A percentile compares a stretch with the other conserved stretches of the same genome.
These are phyloP conservation scores for Scheffersomyces insectosa DNA, from an alignment of 1,139 yeast species.

Conservation along the genomic window DNA sequence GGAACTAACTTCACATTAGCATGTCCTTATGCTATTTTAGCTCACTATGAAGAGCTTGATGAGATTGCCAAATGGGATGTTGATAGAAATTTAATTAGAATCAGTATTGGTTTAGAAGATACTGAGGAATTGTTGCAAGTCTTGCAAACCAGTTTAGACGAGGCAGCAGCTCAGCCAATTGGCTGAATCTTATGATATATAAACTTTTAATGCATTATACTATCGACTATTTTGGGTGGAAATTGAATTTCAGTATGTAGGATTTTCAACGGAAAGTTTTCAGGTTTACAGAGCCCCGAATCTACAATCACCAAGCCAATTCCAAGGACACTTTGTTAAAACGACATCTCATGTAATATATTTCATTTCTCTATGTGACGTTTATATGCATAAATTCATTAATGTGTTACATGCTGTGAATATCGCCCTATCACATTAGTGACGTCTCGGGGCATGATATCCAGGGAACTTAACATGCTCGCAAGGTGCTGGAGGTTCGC, in stretches of 20 bases:
- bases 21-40: constrained; percentile 88
- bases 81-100: constrained; percentile 74
- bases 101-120: constrained; percentile 82
- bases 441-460: background rate
- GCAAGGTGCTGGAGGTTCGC: constrained; percentile 42
- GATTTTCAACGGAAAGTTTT: no score
- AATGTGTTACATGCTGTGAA: no score
- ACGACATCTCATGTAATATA: no score
- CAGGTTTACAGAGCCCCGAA: no score
- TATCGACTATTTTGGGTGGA: constrained; percentile 3
- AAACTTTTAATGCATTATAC: constrained; percentile 8
- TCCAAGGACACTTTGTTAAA: no score
- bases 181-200: background rate
- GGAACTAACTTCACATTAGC: constrained; percentile 93
- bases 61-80: constrained; percentile 85
- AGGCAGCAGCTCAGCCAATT: constrained; percentile 35
- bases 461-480: constrained; percentile 39
- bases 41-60: constrained; percentile 83
- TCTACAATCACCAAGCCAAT: no score
- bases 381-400: no score
- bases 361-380: no score
- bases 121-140: constrained; percentile 53
- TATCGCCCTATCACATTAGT: background rate
- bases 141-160: constrained; percentile 60
- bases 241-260: background rate